Evolutionary conservation across 2,329 filamentous ascomycete genomes (phyloP), one percentile per base, ranked within the genome.

Genomic region (Sarocladiaceae sp.): DNA sequence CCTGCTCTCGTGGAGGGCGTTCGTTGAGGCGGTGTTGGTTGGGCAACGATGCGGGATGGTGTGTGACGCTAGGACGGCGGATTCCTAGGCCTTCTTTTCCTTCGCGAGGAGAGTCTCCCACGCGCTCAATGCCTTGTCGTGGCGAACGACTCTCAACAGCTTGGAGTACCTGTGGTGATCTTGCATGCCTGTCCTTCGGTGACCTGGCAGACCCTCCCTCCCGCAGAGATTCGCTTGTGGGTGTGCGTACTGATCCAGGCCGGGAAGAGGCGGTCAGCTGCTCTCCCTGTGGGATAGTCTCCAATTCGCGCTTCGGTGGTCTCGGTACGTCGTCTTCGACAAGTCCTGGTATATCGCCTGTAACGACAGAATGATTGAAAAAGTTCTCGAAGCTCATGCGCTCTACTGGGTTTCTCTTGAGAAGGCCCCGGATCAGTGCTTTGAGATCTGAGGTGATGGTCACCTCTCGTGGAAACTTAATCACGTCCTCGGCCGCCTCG

Each of bases 391-490:
- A 97, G 45, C 80, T 85, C 61, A 95, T 76, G 47, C 93, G 78
- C 61, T 95, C 88, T 4, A 87, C 80, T 0, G 93, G 88, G 48
- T 83, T 91, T 47, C 87, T 81, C 68, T 91, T 96, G 50, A 98
- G 69, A 13, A 98, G 73, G 31, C 75, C 76, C 33, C 88, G 80
- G 47, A 96, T 89, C 15, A 96, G 69, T 18, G 75, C 72, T 63
- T 95, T 95, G 67, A 96, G 80, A 9, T 85, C 83, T 39, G 82
- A 66, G 52, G 80, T 91, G 48, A 87, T 78, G 40, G 77, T 70
- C 24, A 80, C 76, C 41, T 89, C 85, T 53, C 80, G 78, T 0
- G 85, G 80, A 53, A 97, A 97, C 51, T 76, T 81, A 63, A 97
- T 94, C 50, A 79, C 73, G 59, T 97, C 91, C 50, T 94, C 85